phyloP scores from a whole-genome alignment of 495 filamentous ascomycete genomes.

The Hypoxylon lienhwacheense region DNA sequence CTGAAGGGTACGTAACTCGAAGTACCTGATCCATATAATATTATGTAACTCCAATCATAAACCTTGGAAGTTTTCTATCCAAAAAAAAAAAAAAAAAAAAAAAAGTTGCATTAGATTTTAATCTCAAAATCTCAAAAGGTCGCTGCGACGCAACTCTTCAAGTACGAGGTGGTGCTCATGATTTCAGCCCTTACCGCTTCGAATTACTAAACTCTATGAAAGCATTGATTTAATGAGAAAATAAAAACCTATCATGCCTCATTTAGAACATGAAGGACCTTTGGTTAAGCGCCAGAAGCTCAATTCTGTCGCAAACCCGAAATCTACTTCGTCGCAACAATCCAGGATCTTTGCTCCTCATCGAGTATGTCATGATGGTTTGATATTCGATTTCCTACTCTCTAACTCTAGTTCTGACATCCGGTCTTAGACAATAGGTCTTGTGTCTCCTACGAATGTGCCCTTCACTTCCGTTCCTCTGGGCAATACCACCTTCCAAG shows the following conservation, averaged over 20 bases:
- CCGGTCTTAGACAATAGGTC: slow-evolving; percentile 72
- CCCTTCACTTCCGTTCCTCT: slow-evolving; percentile 87
- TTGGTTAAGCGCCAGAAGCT: slow-evolving; percentile 70
- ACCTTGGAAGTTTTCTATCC: slow-evolving; percentile 12
- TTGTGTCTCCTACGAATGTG: slow-evolving; percentile 85
- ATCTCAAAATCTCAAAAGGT: too few relatives aligned
- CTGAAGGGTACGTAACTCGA: not conserved
- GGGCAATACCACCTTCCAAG: slow-evolving; percentile 92
- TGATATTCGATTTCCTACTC: not conserved
- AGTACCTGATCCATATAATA: too few relatives aligned
- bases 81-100: slow-evolving; percentile 33
- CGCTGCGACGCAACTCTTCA: slow-evolving; percentile 8
- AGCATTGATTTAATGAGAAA: not conserved
- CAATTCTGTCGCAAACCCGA: slow-evolving; percentile 40
- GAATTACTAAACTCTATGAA: too few relatives aligned
- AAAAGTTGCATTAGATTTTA: slow-evolving; percentile 18
- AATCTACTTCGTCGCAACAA: slow-evolving; percentile 43
- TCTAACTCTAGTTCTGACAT: slow-evolving; percentile 2
- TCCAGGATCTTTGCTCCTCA: slow-evolving; percentile 91
- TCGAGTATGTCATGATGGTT: slow-evolving; percentile 61
- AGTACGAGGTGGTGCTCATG: slow-evolving; percentile 9
- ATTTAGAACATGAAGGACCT: slow-evolving; percentile 54
- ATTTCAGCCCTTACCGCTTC: too few relatives aligned
- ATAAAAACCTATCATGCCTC: slow-evolving; percentile 44
- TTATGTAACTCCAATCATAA: not conserved